Conservation (phyloP, 2,329 filamentous ascomycete species). For the Trichoderma hamatum region DNA sequence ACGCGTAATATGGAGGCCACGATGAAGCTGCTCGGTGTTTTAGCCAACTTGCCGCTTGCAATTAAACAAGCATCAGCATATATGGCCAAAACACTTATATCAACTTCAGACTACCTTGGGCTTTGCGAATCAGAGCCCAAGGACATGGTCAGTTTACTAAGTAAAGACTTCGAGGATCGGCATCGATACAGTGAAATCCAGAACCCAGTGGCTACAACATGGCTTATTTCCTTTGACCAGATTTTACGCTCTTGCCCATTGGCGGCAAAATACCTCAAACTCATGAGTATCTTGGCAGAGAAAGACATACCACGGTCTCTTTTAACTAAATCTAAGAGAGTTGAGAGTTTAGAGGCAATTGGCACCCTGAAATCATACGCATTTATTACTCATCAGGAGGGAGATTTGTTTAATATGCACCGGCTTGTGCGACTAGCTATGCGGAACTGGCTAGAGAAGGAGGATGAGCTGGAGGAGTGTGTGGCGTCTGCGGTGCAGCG, state of each 20-base stretch:
- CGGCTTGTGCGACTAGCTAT: slow-evolving; percentile 39
- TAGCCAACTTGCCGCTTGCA: slow-evolving; percentile 41
- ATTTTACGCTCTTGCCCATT: slow-evolving; percentile 33
- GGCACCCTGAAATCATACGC: slow-evolving; percentile 36
- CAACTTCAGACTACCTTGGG: slow-evolving; percentile 35
- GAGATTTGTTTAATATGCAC: slow-evolving; percentile 37
- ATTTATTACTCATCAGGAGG: slow-evolving; percentile 36
- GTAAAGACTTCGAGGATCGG: slow-evolving; percentile 37
- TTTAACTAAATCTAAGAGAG: slow-evolving; percentile 27
- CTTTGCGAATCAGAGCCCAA: slow-evolving; percentile 33
- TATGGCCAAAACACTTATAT: slow-evolving; percentile 37
- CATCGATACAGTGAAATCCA: slow-evolving; percentile 34
- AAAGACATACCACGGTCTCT: slow-evolving; percentile 37
- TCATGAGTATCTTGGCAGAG: slow-evolving; percentile 37
- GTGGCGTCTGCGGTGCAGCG: not conserved
- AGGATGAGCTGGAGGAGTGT: not conserved
- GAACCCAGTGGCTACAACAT: slow-evolving; percentile 40
- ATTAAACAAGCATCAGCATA: slow-evolving; percentile 43
- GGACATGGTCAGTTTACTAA: slow-evolving; percentile 34
- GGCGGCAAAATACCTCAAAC: slow-evolving; percentile 37
- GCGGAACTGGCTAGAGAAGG: slow-evolving; percentile 35
- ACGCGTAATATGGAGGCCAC: slow-evolving; percentile 30
- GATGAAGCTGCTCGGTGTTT: slow-evolving; percentile 36
- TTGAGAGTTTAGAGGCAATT: slow-evolving; percentile 14
- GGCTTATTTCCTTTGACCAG: slow-evolving; percentile 41